Percentiles rank a stretch among this genome's conserved stretches.
Conservation (phyloP, 805 yeast genomes). For the Candida boleticola region DNA sequence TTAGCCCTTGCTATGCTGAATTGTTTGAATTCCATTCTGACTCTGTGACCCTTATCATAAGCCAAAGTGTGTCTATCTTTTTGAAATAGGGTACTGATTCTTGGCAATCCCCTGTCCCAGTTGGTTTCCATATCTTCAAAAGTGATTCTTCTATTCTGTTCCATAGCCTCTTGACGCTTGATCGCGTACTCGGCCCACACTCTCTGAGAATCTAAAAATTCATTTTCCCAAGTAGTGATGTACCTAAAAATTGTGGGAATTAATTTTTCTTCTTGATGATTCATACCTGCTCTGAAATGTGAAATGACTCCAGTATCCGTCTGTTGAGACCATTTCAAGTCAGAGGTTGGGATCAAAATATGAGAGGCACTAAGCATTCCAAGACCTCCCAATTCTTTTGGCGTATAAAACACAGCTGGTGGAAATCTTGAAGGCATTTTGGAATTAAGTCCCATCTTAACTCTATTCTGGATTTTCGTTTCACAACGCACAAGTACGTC, state of each 20-base stretch:
- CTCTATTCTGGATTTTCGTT: slow-evolving; percentile 89
- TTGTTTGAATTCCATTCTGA: slow-evolving; percentile 75
- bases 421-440: slow-evolving; percentile 99
- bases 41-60: slow-evolving; percentile 89
- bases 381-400: slow-evolving; percentile 94
- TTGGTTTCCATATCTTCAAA: slow-evolving; percentile 91
- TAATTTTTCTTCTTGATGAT: slow-evolving; percentile 70
- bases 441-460: slow-evolving; percentile 91
- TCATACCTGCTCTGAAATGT: slow-evolving; percentile 92
- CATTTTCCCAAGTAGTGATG: slow-evolving; percentile 95
- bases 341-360: slow-evolving; percentile 90
- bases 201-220: slow-evolving; percentile 87
- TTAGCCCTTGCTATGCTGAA: slow-evolving; percentile 69
- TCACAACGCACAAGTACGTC: slow-evolving; percentile 88
- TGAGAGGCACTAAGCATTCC: slow-evolving; percentile 99
- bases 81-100: slow-evolving; percentile 92
- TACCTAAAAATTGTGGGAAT: slow-evolving; percentile 94
- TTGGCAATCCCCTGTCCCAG: slow-evolving; percentile 97
- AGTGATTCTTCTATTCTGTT: slow-evolving; percentile 80
- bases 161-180: slow-evolving; percentile 81
- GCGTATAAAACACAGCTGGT: slow-evolving; percentile 97
- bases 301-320: slow-evolving; percentile 87
- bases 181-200: slow-evolving; percentile 98
- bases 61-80: slow-evolving; percentile 93
- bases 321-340: slow-evolving; percentile 85